phyloP scores from a whole-genome alignment of 2,329 filamentous ascomycete species.

The Blastomyces parvus region DNA sequence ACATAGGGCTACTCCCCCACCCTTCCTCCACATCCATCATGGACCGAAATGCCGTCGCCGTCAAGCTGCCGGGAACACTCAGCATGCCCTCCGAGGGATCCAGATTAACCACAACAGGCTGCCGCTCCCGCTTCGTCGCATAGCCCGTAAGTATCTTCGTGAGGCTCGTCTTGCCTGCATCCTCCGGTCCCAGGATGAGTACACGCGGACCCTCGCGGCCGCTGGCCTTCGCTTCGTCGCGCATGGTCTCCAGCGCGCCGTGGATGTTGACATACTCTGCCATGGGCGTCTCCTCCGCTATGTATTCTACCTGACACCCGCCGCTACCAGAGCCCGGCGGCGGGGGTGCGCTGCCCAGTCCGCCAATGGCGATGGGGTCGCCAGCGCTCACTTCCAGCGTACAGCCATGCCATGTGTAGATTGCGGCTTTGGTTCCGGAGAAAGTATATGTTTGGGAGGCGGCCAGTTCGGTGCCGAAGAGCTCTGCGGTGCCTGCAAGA shows the following conservation, averaged over 20 bases:
- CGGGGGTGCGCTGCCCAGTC: constrained; percentile 11
- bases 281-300: constrained; percentile 71
- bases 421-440: constrained; percentile 69
- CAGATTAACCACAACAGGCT: constrained; percentile 74
- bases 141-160: constrained; percentile 70
- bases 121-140: constrained; percentile 61
- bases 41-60: constrained; percentile 75
- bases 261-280: constrained; percentile 76
- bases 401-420: constrained; percentile 89
- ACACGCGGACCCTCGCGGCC: constrained; percentile 63
- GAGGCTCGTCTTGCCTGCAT: constrained; percentile 74
- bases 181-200: constrained; percentile 67
- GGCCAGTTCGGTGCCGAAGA: constrained; percentile 91
- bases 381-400: constrained; percentile 64
- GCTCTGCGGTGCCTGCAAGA: constrained; percentile 72
- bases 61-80: constrained; percentile 69
- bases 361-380: constrained; percentile 35
- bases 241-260: constrained; percentile 67
- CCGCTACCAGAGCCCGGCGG: constrained; percentile 40
- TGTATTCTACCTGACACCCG: constrained; percentile 58
- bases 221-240: constrained; percentile 49
- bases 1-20: constrained; percentile 85
- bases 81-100: constrained; percentile 74
- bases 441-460: constrained; percentile 71
- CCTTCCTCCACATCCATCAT: constrained; percentile 81